Conservation (phyloP, 1,284 basidiomycete species). For the Cystobasidium sp. region DNA sequence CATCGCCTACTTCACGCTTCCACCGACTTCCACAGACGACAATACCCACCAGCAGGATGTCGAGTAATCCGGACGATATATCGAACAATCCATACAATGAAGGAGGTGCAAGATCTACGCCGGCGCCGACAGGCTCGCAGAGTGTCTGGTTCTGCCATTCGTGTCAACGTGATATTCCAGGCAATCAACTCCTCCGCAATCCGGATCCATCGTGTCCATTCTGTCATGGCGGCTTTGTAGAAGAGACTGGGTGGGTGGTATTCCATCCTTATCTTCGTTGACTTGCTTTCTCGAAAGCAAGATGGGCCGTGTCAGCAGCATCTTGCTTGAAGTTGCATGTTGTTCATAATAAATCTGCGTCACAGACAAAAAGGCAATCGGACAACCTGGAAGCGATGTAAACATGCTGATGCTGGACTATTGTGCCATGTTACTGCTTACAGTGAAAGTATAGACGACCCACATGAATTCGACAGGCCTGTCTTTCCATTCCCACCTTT, state of each 20-base stretch:
- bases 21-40: conserved; percentile 1
- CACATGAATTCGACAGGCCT: conserved; percentile 36
- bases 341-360: not conserved
- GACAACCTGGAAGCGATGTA: not conserved
- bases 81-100: conserved; percentile 39
- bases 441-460: conserved; percentile 42
- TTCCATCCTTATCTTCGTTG: not conserved
- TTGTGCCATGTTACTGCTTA: too few relatives aligned
- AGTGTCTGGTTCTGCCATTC: conserved; percentile 29
- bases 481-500: conserved; percentile 15
- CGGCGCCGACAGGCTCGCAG: conserved; percentile 2
- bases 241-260: conserved; percentile 31
- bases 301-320: not conserved
- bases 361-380: conserved; percentile 19
- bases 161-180: conserved; percentile 28
- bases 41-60: not conserved
- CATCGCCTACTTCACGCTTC: not conserved
- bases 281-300: not conserved
- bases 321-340: not conserved
- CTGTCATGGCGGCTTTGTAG: conserved; percentile 35
- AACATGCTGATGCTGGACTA: conserved; percentile 8
- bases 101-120: conserved; percentile 8
- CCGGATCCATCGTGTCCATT: conserved; percentile 34
- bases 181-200: conserved; percentile 15
- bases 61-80: conserved; percentile 20